phyloP scores from a whole-genome alignment of 352 stramenopile genomes.

The Phytophthora sojae region DNA sequence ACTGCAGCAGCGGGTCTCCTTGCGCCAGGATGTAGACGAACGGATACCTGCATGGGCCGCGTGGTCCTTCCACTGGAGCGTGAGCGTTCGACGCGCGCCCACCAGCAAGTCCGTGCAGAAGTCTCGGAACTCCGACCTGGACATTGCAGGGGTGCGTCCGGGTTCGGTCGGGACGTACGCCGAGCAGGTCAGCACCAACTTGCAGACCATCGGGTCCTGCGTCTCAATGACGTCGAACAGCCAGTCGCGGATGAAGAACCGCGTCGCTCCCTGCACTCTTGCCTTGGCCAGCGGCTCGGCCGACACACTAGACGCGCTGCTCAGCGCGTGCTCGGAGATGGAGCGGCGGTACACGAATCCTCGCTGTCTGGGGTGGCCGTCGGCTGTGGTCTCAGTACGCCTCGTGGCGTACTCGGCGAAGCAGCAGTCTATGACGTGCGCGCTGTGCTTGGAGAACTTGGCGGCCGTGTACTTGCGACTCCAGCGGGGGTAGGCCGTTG shows the following conservation, averaged over 20 bases:
- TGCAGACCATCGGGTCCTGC: constrained; percentile 63
- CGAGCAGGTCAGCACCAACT: constrained; percentile 70
- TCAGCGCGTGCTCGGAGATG: constrained; percentile 60
- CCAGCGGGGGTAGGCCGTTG: constrained; percentile 65
- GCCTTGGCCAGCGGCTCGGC: constrained; percentile 45
- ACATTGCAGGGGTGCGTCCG: neutral
- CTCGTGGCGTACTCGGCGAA: constrained; percentile 68
- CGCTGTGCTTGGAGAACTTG: constrained; percentile 66
- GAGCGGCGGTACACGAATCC: constrained; percentile 82
- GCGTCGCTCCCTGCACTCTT: constrained; percentile 38
- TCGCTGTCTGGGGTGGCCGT: constrained; percentile 38
- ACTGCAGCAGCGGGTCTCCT: constrained; percentile 49
- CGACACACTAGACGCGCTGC: constrained; percentile 54
- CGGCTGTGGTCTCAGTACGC: constrained; percentile 34
- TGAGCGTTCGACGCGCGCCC: constrained; percentile 57
- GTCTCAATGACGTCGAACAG: constrained; percentile 77
- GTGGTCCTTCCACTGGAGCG: constrained; percentile 64
- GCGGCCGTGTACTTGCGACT: constrained; percentile 71
- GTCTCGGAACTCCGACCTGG: constrained; percentile 64
- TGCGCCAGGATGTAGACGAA: constrained; percentile 36
- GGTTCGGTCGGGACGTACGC: constrained; percentile 51
- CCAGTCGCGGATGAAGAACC: constrained; percentile 73
- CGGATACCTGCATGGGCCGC: constrained; percentile 31
- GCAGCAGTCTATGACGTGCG: constrained; percentile 64
- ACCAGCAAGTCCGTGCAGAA: constrained; percentile 68